These are phyloP conservation scores for Coprinopsis marcescibilis DNA, from an alignment of 768 basidiomycete species.

Conservation along the genomic window DNA sequence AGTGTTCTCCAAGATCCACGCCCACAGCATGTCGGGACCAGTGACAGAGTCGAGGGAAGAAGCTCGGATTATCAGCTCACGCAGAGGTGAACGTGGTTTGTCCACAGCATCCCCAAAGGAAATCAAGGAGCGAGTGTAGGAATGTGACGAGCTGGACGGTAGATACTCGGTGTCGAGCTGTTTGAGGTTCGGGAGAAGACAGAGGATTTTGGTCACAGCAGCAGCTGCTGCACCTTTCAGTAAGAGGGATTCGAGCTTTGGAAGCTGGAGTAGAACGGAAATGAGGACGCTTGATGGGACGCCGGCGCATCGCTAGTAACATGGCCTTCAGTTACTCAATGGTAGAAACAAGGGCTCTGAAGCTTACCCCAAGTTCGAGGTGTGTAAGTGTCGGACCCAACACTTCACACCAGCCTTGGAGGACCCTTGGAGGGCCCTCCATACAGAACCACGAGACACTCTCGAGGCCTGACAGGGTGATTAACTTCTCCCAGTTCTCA, in stretches of 20 bases:
- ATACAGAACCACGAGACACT: slow-evolving; percentile 66
- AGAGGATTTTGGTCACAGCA: slow-evolving; percentile 53
- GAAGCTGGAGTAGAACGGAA: slow-evolving; percentile 57
- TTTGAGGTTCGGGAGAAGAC: slow-evolving; percentile 51
- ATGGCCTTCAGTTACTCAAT: slow-evolving; percentile 4
- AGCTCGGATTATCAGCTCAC: slow-evolving; percentile 49
- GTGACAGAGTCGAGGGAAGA: slow-evolving; percentile 43
- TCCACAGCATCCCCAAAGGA: slow-evolving; percentile 7
- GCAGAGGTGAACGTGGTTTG: slow-evolving; percentile 26
- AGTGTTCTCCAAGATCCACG: slow-evolving; percentile 46
- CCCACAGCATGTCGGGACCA: slow-evolving; percentile 45
- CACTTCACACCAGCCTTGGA: slow-evolving; percentile 55
- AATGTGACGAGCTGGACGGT: slow-evolving; percentile 23
- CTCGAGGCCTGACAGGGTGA: slow-evolving; percentile 43
- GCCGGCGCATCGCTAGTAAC: slow-evolving; percentile 50
- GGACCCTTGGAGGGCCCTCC: slow-evolving; percentile 55
- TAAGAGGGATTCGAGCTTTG: slow-evolving; percentile 48
- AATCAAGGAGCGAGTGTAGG: slow-evolving; percentile 18
- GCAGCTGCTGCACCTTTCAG: slow-evolving; percentile 59
- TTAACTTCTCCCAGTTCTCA: slow-evolving; percentile 50
- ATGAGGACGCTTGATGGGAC: slow-evolving; percentile 55
- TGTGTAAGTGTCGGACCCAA: slow-evolving; percentile 54
- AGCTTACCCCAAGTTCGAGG: slow-evolving; percentile 67
- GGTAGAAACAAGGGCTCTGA: slow-evolving; percentile 23
- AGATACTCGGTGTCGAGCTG: slow-evolving; percentile 63